Evolutionary conservation across 306 rosid genomes (phyloP).

Genomic region (Notholithocarpus densiflorus): DNA sequence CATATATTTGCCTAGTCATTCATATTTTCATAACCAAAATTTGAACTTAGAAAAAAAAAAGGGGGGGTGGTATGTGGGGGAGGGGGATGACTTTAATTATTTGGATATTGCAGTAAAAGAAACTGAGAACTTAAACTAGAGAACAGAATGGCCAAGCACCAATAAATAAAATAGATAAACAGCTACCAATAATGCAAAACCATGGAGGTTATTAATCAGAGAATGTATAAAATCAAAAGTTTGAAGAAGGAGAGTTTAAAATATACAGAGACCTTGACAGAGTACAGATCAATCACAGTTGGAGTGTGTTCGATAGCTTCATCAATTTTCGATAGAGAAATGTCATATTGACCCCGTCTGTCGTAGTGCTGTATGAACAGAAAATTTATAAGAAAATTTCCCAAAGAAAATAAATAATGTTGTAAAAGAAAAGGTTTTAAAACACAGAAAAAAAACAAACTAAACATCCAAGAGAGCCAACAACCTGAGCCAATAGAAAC

Average conservation of each 20-base stretch:
- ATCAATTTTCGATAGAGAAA: constrained; percentile 74
- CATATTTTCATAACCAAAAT: not conserved
- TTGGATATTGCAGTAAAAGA: not conserved
- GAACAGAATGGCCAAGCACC: not conserved
- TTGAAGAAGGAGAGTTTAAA: not conserved
- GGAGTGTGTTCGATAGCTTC: constrained; percentile 93
- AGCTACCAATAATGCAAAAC: not conserved
- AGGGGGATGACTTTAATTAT: not conserved
- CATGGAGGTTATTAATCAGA: not conserved
- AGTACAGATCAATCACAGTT: constrained; percentile 92
- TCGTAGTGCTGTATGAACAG: constrained; percentile 85
- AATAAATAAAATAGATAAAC: not conserved
- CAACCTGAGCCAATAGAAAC: constrained; percentile 93
- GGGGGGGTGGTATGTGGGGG: too few species aligned
- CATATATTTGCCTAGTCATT: not conserved
- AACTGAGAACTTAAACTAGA: not conserved
- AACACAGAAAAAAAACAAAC: not conserved
- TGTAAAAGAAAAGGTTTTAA: not conserved
- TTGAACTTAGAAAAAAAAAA: not conserved
- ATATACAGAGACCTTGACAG: constrained; percentile 68
- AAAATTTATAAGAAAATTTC: constrained; percentile 10
- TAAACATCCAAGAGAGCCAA: constrained; percentile 14
- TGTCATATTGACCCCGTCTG: constrained; percentile 74
- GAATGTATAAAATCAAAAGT: constrained; percentile 13
- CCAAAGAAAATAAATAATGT: not conserved